Conservation (phyloP, 257 asterid species). For the Anisodus acutangulus region DNA sequence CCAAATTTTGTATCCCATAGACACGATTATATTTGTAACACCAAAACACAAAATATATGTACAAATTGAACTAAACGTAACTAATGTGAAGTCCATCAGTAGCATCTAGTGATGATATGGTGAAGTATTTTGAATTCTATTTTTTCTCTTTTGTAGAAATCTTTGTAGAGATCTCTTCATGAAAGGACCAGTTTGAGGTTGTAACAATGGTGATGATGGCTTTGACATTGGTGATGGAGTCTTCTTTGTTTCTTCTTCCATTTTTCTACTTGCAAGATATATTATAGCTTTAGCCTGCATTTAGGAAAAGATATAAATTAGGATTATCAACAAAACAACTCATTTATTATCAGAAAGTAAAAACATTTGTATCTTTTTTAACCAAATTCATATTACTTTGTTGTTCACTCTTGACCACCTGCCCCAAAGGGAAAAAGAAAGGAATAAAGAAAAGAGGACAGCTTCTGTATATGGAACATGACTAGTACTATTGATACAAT, state of each 20-base stretch:
- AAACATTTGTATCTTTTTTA: background rate
- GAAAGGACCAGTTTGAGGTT: slow-evolving; percentile 24
- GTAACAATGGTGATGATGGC: background rate
- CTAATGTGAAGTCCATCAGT: background rate
- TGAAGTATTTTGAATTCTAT: slow-evolving; percentile 29
- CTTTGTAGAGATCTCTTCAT: slow-evolving; percentile 41
- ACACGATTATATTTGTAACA: no score
- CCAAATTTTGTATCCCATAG: background rate
- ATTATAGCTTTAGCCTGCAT: slow-evolving; percentile 36
- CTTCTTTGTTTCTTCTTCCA: background rate
- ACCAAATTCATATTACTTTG: background rate
- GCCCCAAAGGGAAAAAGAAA: background rate
- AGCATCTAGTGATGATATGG: slow-evolving; percentile 32
- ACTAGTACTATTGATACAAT: background rate
- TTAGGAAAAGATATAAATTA: background rate
- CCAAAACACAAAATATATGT: background rate
- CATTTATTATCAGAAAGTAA: background rate
- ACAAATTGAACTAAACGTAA: background rate
- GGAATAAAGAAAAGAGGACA: background rate
- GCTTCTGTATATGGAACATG: background rate
- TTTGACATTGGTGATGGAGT: slow-evolving; percentile 14
- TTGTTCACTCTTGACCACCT: background rate
- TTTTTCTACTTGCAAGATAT: slow-evolving; percentile 35
- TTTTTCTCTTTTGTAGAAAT: slow-evolving; percentile 43
- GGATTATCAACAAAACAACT: background rate